A percentile compares a stretch with the other conserved stretches of the same genome.
Conservation (phyloP, 768 basidiomycete genomes). For the Mycena olivaceomarginata region DNA sequence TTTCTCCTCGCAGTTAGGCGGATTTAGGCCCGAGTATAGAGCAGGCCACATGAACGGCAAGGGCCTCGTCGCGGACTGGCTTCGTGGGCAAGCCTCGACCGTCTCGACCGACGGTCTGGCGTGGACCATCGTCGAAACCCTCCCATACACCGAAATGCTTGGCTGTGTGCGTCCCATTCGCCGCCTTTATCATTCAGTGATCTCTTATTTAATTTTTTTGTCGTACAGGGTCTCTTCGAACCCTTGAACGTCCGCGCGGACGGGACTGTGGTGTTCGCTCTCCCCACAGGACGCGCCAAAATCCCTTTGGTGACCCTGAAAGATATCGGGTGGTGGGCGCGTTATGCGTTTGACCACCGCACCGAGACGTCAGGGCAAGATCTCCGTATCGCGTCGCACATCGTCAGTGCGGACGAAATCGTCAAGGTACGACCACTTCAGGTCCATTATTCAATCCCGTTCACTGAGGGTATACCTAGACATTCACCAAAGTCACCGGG, state of each 20-base stretch:
- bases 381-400: not conserved
- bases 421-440: not conserved
- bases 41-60: not conserved
- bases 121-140: not conserved
- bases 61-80: not conserved
- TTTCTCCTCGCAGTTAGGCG: not conserved
- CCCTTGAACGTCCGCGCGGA: constrained; percentile 53
- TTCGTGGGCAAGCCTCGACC: not conserved
- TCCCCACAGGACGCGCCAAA: constrained; percentile 56
- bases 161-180: constrained; percentile 1
- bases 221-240: not conserved
- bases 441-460: not conserved
- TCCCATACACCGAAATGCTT: not conserved
- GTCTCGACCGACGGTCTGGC: not conserved
- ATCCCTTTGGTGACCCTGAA: constrained; percentile 60
- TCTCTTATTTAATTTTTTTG: not conserved
- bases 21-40: not conserved
- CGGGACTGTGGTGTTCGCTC: constrained; percentile 61
- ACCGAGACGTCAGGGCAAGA: not conserved
- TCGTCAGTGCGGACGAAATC: not conserved
- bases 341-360: not conserved
- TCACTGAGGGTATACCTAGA: not conserved
- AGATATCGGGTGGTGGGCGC: constrained; percentile 48
- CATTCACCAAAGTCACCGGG: not conserved
- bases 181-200: not conserved